These are phyloP conservation scores for Falciphora oryzae DNA, from an alignment of 2,329 filamentous ascomycete genomes.

Conservation along the genomic window DNA sequence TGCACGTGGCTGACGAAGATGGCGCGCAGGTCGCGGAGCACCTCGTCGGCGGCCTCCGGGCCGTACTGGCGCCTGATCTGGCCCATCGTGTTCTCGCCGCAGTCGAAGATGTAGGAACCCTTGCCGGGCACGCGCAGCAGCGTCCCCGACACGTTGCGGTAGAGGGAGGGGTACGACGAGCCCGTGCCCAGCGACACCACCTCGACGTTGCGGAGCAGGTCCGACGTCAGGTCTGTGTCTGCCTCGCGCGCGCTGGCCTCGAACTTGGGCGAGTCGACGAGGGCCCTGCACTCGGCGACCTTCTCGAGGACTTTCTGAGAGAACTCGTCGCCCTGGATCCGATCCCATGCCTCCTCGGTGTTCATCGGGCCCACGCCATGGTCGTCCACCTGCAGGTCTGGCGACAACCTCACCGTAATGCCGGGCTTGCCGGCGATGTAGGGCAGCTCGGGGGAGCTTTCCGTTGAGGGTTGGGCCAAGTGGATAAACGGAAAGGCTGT, in stretches of 20 bases:
- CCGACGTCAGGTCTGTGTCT: slow-evolving; percentile 27
- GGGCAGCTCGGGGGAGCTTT: slow-evolving; percentile 38
- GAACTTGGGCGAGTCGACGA: slow-evolving; percentile 47
- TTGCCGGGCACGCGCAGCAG: slow-evolving; percentile 75
- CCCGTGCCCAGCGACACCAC: slow-evolving; percentile 87
- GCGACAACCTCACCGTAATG: slow-evolving; percentile 40
- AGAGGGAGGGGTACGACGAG: slow-evolving; percentile 83
- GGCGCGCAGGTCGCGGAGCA: slow-evolving; percentile 71
- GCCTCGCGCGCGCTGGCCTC: slow-evolving; percentile 41
- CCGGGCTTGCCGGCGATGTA: slow-evolving; percentile 34
- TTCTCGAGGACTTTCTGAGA: slow-evolving; percentile 27
- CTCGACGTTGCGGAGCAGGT: slow-evolving; percentile 48
- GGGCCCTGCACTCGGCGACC: slow-evolving; percentile 36
- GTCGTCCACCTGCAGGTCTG: slow-evolving; percentile 39
- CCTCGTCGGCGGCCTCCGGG: slow-evolving; percentile 55
- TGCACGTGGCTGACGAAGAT: slow-evolving; percentile 96
- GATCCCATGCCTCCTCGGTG: slow-evolving; percentile 32
- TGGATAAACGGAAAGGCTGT: slow-evolving; percentile 53
- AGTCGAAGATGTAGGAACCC: slow-evolving; percentile 88
- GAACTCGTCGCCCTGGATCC: not conserved
- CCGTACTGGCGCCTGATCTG: slow-evolving; percentile 73
- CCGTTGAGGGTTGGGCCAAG: not conserved
- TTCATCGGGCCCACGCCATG: slow-evolving; percentile 44
- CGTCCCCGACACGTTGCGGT: slow-evolving; percentile 90
- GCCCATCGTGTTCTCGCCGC: slow-evolving; percentile 86